Base-by-base conservation (phyloP, 2,329 filamentous ascomycete species). In the Cercospora brassicicola region DNA sequence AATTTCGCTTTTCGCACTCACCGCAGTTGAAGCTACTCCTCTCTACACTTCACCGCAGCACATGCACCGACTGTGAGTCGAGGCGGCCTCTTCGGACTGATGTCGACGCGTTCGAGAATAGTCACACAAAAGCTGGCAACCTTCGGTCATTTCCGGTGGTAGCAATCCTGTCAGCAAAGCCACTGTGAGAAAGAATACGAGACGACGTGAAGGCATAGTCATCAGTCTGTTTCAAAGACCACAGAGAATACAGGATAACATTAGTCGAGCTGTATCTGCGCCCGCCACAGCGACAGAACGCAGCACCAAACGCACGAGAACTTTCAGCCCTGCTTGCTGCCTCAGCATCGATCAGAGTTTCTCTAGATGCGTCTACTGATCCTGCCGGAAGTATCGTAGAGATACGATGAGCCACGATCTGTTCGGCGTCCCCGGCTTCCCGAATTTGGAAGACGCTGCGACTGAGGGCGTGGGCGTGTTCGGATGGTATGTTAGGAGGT, bases 91-190 rank as follows among this genome's bases (percentile, higher is more conserved):
- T 59, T 36, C 18, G 7, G 15, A 33, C 23, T 3, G 3, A n/a
- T 28, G 55, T 2, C 30, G 18, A 33, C 31, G 31, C 26, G 9
- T 23, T 36, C n/a, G n/a, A 55, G 23, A 26, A 30, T 55, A 13
- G 48, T 9, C 23, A 13, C 23, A 30, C 2, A 15, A 11, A 2
- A 11, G 23, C 48, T 55, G 23, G n/a, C 31, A 23, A 30, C 55
- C 31, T 36, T 20, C 55, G 55, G 55, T 13, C 15, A 36, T 20
- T 33, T 18, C 55, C 55, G 55, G 11, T 20, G 28, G 55, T 31
- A 33, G 55, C 55, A 36, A 36, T 59, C 28, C 55, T 59, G 55
- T 59, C 55, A 59, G 55, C 55, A 59, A 23, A 59, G 55, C 55
- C 55, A 59, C 55, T 26, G 4, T 42, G 48, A 28, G 10, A 55